Conservation (phyloP, 768 basidiomycete species). For the Phaffia australis region DNA sequence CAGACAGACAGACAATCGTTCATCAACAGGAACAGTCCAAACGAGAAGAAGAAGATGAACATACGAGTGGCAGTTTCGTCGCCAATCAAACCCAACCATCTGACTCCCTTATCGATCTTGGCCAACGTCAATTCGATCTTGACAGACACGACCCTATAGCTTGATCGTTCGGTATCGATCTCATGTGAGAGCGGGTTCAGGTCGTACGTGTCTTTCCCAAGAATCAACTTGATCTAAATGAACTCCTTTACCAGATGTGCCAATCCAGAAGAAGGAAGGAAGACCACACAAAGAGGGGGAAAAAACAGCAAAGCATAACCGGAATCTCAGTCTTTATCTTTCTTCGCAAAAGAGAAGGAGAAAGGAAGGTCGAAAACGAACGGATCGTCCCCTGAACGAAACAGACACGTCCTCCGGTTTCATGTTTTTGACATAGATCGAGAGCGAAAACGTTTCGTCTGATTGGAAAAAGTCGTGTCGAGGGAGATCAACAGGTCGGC, state of each 20-base stretch:
- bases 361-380: background rate
- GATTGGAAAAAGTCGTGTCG: conserved; percentile 23
- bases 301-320: background rate
- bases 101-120: conserved; percentile 51
- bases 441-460: conserved; percentile 20
- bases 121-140: conserved; percentile 63
- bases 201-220: conserved; percentile 15
- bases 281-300: background rate
- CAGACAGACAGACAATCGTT: background rate
- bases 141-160: conserved; percentile 8
- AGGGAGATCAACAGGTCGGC: too few relatives aligned
- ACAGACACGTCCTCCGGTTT: conserved; percentile 16
- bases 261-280: background rate
- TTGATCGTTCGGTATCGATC: conserved; percentile 15
- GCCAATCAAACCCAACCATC: conserved; percentile 67
- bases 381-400: conserved; percentile 16
- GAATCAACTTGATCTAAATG: conserved; percentile 19
- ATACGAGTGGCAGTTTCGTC: conserved; percentile 53
- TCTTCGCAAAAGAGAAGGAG: background rate
- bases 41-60: background rate
- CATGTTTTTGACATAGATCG: conserved; percentile 18
- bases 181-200: conserved; percentile 18
- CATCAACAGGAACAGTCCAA: background rate
- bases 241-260: too few relatives aligned
- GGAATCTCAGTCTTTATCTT: too few relatives aligned